phyloP scores from a whole-genome alignment of 257 asterid genomes.

The Verbena officinalis region DNA sequence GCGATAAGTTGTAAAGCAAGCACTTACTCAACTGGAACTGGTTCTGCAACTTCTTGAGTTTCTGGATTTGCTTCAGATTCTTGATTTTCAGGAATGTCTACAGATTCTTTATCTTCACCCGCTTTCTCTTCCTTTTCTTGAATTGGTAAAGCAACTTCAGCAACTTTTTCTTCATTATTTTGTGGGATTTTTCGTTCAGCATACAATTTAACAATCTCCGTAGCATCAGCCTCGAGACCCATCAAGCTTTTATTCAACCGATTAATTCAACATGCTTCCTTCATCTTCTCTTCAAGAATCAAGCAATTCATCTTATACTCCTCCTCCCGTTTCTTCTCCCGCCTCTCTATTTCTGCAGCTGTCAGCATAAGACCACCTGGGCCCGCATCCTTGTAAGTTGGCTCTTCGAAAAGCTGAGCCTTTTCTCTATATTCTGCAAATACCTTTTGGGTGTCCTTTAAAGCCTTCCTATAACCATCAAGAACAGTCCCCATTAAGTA shows the following conservation, averaged over 20 bases:
- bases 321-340: constrained; percentile 54
- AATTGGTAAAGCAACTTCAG: neutral
- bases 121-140: too few relatives aligned
- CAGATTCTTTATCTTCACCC: too few relatives aligned
- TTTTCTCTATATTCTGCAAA: constrained; percentile 70
- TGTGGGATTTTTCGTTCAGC: constrained; percentile 28
- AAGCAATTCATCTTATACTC: constrained; percentile 51
- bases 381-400: constrained; percentile 72
- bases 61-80: too few relatives aligned
- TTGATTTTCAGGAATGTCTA: too few relatives aligned
- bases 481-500: constrained; percentile 59
- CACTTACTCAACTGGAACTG: constrained; percentile 17
- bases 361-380: constrained; percentile 79
- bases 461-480: constrained; percentile 72
- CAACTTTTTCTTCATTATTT: constrained; percentile 6
- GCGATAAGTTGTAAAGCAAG: constrained; percentile 6
- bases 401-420: constrained; percentile 65
- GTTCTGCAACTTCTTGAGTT: constrained; percentile 25
- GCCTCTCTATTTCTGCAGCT: constrained; percentile 59
- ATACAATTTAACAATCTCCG: constrained; percentile 37
- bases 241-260: constrained; percentile 46
- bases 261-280: constrained; percentile 56
- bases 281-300: constrained; percentile 47
- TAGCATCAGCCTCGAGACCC: constrained; percentile 41
- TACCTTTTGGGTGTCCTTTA: constrained; percentile 62